These are phyloP conservation scores for Passiflora organensis DNA, from an alignment of 345 rosid genomes.

Conservation along the genomic window DNA sequence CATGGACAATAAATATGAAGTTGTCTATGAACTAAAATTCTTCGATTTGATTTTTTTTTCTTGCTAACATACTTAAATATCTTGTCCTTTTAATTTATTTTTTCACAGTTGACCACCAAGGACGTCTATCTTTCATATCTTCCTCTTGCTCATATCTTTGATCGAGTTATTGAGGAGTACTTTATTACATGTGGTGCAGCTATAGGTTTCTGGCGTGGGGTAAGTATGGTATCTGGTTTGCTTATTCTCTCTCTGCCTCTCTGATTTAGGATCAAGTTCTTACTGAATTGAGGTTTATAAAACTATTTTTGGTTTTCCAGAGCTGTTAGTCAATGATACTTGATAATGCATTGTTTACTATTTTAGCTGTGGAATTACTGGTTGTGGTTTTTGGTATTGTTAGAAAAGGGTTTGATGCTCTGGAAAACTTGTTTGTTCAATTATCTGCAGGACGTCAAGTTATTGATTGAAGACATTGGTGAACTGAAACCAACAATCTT, in stretches of 20 bases:
- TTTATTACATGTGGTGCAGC: slow-evolving; percentile 72
- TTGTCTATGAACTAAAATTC: not conserved
- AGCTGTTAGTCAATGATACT: not conserved
- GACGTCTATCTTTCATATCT: slow-evolving; percentile 90
- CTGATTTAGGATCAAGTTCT: not conserved
- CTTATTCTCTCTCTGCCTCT: not conserved
- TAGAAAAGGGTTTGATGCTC: slow-evolving; percentile 4
- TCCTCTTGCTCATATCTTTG: slow-evolving; percentile 97
- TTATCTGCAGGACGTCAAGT: slow-evolving; percentile 70
- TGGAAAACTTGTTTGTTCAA: slow-evolving; percentile 8
- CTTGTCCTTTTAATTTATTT: not conserved
- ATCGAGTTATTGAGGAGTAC: slow-evolving; percentile 80
- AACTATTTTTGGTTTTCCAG: not conserved
- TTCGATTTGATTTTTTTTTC: not conserved
- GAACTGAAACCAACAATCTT: slow-evolving; percentile 88
- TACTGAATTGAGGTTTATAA: no score
- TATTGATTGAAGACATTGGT: slow-evolving; percentile 75
- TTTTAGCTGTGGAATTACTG: not conserved
- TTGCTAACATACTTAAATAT: not conserved
- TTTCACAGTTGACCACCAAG: slow-evolving; percentile 51
- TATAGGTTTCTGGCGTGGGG: slow-evolving; percentile 98
- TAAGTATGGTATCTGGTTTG: slow-evolving; percentile 31
- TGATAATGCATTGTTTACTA: not conserved
- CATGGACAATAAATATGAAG: not conserved
- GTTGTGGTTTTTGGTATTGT: not conserved